Evolutionary conservation across 768 basidiomycete genomes (phyloP).

Genomic region (Calocybe indica): DNA sequence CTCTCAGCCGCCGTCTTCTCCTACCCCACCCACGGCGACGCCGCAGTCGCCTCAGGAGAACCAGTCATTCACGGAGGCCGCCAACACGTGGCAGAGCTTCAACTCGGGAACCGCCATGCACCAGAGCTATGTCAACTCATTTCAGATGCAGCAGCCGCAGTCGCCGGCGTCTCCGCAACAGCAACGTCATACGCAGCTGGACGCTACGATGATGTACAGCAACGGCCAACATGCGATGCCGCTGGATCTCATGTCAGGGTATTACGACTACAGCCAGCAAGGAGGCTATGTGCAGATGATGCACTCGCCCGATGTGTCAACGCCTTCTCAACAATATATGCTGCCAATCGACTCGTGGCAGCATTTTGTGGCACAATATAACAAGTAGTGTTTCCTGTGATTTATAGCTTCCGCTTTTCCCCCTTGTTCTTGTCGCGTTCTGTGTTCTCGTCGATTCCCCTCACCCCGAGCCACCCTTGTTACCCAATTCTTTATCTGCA

Average conservation of each 20-base stretch:
- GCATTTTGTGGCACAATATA: constrained; percentile 39
- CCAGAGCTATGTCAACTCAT: constrained; percentile 22
- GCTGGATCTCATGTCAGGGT: constrained; percentile 24
- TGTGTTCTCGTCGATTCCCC: too few species aligned
- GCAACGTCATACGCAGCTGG: constrained; percentile 10
- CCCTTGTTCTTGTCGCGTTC: not conserved
- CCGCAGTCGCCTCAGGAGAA: not conserved
- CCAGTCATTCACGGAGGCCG: constrained; percentile 10
- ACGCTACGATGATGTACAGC: constrained; percentile 11
- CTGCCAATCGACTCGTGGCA: constrained; percentile 38
- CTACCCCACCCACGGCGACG: constrained; percentile 18
- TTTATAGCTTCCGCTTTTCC: not conserved
- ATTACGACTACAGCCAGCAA: constrained; percentile 22
- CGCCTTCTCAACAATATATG: constrained; percentile 25
- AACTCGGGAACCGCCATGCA: constrained; percentile 18
- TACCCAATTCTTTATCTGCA: too few species aligned
- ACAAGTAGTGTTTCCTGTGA: constrained; percentile 16
- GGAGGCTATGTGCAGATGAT: constrained; percentile 18
- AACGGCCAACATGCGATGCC: constrained; percentile 15
- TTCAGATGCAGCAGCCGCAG: constrained; percentile 8
- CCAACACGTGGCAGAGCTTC: constrained; percentile 26
- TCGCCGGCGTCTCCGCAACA: constrained; percentile 3
- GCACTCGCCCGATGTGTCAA: constrained; percentile 21
- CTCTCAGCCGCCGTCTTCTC: constrained; percentile 43
- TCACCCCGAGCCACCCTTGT: too few species aligned